These are phyloP conservation scores for Alternaria sp. DNA, from an alignment of 2,329 filamentous ascomycete species.

Conservation along the genomic window DNA sequence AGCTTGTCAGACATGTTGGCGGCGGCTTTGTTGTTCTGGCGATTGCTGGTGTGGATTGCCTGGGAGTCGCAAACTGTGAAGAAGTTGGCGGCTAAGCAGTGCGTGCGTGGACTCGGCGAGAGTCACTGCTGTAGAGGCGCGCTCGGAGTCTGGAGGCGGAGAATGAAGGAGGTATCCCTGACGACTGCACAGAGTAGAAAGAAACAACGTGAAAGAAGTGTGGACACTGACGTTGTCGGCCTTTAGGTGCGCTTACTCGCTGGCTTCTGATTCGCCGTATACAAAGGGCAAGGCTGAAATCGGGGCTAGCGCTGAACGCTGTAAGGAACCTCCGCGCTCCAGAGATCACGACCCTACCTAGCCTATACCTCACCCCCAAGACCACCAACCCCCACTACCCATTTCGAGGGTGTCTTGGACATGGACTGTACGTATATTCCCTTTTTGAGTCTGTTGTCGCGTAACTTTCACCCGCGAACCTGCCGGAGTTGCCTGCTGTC, in stretches of 20 bases:
- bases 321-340: slow-evolving; percentile 32
- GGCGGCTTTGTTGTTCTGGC: slow-evolving; percentile 23
- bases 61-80: slow-evolving; percentile 20
- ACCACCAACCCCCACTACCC: slow-evolving; percentile 35
- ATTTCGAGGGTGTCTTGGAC: slow-evolving; percentile 58
- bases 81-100: slow-evolving; percentile 29
- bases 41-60: slow-evolving; percentile 8
- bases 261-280: slow-evolving; percentile 11
- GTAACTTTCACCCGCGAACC: slow-evolving; percentile 23
- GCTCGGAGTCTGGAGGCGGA: slow-evolving; percentile 6
- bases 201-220: slow-evolving; percentile 13
- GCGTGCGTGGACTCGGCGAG: slow-evolving; percentile 22
- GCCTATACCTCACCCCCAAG: slow-evolving; percentile 42
- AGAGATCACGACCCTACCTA: slow-evolving; percentile 30
- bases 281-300: slow-evolving; percentile 9
- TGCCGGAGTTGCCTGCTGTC: slow-evolving; percentile 27
- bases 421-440: slow-evolving; percentile 67
- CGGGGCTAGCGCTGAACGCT: slow-evolving; percentile 15
- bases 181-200: slow-evolving; percentile 8
- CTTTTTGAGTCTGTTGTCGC: slow-evolving; percentile 46
- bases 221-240: slow-evolving; percentile 33
- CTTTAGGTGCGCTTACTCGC: slow-evolving; percentile 7
- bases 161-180: neutral
- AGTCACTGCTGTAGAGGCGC: slow-evolving; percentile 5
- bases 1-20: slow-evolving; percentile 85